Base-by-base conservation (phyloP, 1,284 basidiomycete species). In the Chondrostereum purpureum region DNA sequence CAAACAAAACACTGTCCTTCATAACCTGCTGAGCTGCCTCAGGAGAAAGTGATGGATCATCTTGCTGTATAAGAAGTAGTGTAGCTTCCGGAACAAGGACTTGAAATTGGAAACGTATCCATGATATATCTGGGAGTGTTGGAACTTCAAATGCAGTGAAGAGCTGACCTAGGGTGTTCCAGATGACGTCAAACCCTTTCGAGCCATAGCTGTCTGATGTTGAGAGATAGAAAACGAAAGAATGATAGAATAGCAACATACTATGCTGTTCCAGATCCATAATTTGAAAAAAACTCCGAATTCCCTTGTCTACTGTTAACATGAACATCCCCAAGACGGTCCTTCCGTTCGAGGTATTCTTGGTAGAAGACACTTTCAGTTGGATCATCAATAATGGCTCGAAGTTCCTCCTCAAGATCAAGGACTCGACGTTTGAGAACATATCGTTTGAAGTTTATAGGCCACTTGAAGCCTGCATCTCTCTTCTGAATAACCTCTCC, bases 51-150 rank as follows among this genome's bases (percentile, higher is more conserved):
- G n/a, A n/a, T n/a, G n/a, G 11, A 21, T 11, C 10, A 4, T 41
- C 39, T 2, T 23, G 4, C 21, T 23, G 39, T 5, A 41, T 41
- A 13, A 41, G 39, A 19, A 22, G 16, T 13, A 13, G 11, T 11
- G 21, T 19, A 24, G 21, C 18, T 12, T 21, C 13, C 11, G 39
- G 39, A 41, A 41, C n/a, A 13, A 41, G 39, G 17, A 41, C 39
- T 13, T 18, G 16, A 22, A 20, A 13, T 3, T 22, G 16, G 18
- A 41, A 3, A 5, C 24, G n/a, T 5, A 13, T 20, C 5, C 24
- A 41, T 10, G 39, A 21, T 2, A 41, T 14, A 14, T 11, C n/a
- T 13, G 39, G 11, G n/a, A 41, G 24, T 11, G 18, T 41, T 19
- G 14, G 18, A 22, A 13, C 11, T 13, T 14, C 13, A 21, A 13